Evolutionary conservation across 2,329 filamentous ascomycete genomes (phyloP), one percentile per base, ranked within the genome.

Genomic region (Ambrosiella cleistominuta): DNA sequence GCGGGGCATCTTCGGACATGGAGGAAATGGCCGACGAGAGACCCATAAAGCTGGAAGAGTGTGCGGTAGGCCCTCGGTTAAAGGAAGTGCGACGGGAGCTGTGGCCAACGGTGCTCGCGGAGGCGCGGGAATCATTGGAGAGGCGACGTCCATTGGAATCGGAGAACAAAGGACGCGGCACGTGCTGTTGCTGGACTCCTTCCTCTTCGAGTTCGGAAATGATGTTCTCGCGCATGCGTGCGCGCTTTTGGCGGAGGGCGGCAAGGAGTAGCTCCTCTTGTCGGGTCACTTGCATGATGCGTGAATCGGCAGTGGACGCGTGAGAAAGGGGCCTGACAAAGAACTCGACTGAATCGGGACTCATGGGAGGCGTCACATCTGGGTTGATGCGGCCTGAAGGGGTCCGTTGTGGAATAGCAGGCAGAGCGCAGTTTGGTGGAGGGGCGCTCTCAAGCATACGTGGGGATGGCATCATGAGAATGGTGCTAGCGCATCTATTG

Each of bases 231-330:
- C 75, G 74, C 73, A 79, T 78, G n/a, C 70, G 69, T 2, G 76
- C 73, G n/a, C 77, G 71, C 68, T 79, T 79, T 63, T 75, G 72
- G 7, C 78, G 72, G 47, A 81, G 70, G 2, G 78, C 78, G 1
- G 78, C 74, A 3, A 81, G 69, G 0, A 81, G 69, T 71, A 79
- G 74, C 66, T 81, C 76, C 61, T 81, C 78, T 61, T 80, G 77
- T 3, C 70, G 72, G 0, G 77, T 80, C 15, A 81, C 76, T 1
- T 77, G 75, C 74, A 81, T 80, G 57, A 80, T 69, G 1, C 77
- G 73, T 36, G 68, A 67, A 39, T 69, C 62, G 1, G 63, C 63
- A 47, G 71, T 67, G 7, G 70, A 64, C 0, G 72, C 72, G 1
- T 70, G 71, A 9, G 66, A 66, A 0, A 66, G 66, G 0, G 70